A percentile compares a stretch with the other conserved stretches of the same genome.
These are phyloP conservation scores for Penicillium glabrum DNA, from an alignment of 2,329 filamentous ascomycete genomes.

Conservation along the genomic window DNA sequence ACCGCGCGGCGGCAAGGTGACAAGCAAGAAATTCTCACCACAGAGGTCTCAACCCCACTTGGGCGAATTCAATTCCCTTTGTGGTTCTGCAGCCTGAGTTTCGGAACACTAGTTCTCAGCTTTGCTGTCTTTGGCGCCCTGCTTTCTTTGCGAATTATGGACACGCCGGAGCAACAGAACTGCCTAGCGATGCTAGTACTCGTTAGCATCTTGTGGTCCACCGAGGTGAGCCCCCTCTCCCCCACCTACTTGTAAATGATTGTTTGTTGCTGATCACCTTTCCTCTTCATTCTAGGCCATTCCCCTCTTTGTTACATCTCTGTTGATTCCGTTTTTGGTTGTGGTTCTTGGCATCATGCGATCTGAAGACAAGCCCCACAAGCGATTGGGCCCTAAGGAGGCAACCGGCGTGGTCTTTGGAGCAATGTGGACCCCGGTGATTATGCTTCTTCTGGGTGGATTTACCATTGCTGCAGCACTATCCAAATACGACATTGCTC, in stretches of 20 bases:
- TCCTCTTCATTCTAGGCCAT: constrained; percentile 63
- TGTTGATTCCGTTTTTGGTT: constrained; percentile 89
- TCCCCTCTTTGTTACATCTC: constrained; percentile 91
- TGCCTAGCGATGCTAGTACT: constrained; percentile 92
- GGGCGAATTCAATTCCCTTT: constrained; percentile 72
- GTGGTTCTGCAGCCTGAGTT: constrained; percentile 81
- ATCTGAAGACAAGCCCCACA: constrained; percentile 67
- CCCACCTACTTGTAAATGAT: neutral
- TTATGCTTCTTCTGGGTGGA: constrained; percentile 94
- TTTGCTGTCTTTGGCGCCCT: constrained; percentile 72
- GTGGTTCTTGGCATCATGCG: constrained; percentile 84
- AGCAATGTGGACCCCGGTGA: constrained; percentile 98
- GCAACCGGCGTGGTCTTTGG: constrained; percentile 85
- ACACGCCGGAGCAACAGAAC: constrained; percentile 87
- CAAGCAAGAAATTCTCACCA: constrained; percentile 64
- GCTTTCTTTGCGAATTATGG: constrained; percentile 77
- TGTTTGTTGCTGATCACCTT: constrained; percentile 6
- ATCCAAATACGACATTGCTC: constrained; percentile 97
- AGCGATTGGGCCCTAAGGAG: constrained; percentile 72
- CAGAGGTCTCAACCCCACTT: constrained; percentile 74
- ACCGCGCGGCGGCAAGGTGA: constrained; percentile 81
- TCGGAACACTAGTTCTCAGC: constrained; percentile 72
- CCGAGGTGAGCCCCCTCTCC: constrained; percentile 64
- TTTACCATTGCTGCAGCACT: constrained; percentile 94
- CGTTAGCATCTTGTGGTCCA: constrained; percentile 93